A percentile compares a stretch with the other conserved stretches of the same genome.
phyloP scores from a whole-genome alignment of 176 grass and related monocot species.

The Urochloa ruziziensis region DNA sequence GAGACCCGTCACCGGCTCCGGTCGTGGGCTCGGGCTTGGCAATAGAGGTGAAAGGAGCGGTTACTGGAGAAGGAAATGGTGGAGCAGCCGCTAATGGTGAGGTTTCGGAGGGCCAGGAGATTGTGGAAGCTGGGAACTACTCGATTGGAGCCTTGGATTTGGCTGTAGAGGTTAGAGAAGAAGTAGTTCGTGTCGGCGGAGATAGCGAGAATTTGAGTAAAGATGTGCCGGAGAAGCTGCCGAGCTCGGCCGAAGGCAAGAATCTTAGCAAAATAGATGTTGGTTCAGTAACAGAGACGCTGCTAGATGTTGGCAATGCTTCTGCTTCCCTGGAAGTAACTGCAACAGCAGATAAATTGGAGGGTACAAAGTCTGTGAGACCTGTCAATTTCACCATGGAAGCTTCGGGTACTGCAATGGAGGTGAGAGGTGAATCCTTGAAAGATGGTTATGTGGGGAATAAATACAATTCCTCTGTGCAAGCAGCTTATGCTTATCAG shows the following conservation, averaged over 20 bases:
- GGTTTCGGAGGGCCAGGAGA: conserved; percentile 6
- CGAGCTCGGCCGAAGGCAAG: not conserved
- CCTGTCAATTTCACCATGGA: conserved; percentile 17
- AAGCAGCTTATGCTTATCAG: conserved; percentile 26
- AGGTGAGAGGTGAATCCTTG: not conserved
- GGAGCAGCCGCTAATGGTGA: conserved; percentile 14
- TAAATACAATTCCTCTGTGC: conserved; percentile 18
- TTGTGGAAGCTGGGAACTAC: conserved; percentile 20
- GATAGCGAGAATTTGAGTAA: not conserved
- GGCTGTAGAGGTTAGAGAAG: not conserved
- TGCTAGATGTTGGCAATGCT: not conserved
- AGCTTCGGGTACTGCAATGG: conserved; percentile 21
- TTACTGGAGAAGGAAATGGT: conserved; percentile 10
- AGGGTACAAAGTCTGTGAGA: not conserved
- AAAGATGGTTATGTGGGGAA: not conserved
- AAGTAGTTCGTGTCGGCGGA: not conserved
- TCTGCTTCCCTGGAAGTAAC: not conserved
- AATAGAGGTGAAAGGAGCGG: not conserved
- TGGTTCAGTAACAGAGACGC: not conserved
- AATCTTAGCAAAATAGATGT: not conserved
- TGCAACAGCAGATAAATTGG: conserved; percentile 11
- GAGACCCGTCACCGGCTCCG: not conserved
- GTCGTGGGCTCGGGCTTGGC: conserved; percentile 19
- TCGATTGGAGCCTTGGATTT: conserved; percentile 22
- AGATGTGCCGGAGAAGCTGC: conserved; percentile 20